Evolutionary conservation across 108 stramenopile species (phyloP).

Genomic region (Skeletonema grethae): DNA sequence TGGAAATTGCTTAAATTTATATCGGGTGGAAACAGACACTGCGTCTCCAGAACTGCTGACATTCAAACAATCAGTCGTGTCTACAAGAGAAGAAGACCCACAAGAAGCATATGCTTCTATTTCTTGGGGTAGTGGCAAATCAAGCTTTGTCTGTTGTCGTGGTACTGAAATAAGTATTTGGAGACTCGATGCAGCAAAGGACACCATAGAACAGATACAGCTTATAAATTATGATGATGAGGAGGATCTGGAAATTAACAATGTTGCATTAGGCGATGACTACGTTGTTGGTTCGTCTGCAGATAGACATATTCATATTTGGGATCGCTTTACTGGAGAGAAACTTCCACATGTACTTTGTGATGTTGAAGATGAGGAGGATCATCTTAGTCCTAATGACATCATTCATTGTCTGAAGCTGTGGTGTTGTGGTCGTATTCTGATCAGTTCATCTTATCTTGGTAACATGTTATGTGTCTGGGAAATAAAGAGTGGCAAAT

Average conservation of each 20-base stretch:
- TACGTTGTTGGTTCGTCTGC: slow-evolving; percentile 5
- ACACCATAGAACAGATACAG: background rate
- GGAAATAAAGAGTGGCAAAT: background rate
- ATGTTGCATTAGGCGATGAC: slow-evolving; percentile 10
- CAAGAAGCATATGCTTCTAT: background rate
- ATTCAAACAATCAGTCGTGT: too few relatives aligned
- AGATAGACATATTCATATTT: slow-evolving; percentile 3
- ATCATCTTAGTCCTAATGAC: background rate
- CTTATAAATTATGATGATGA: too few relatives aligned
- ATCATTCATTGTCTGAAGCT: background rate
- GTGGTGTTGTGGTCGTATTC: slow-evolving; percentile 12
- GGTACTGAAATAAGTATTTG: background rate
- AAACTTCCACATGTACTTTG: background rate
- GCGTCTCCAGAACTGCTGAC: too few relatives aligned
- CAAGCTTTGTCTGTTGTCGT: background rate
- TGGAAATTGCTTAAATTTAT: background rate
- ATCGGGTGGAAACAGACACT: slow-evolving; percentile 1
- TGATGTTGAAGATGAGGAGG: slow-evolving; percentile 22
- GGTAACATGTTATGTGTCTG: slow-evolving; percentile 12
- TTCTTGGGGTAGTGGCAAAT: background rate
- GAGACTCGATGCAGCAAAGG: background rate
- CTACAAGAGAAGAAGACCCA: too few relatives aligned
- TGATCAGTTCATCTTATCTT: slow-evolving; percentile 7
- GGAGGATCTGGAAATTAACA: background rate
- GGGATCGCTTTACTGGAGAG: slow-evolving; percentile 11